Conservation (phyloP, 495 filamentous ascomycete genomes). For the Talaromyces trachyspermus region DNA sequence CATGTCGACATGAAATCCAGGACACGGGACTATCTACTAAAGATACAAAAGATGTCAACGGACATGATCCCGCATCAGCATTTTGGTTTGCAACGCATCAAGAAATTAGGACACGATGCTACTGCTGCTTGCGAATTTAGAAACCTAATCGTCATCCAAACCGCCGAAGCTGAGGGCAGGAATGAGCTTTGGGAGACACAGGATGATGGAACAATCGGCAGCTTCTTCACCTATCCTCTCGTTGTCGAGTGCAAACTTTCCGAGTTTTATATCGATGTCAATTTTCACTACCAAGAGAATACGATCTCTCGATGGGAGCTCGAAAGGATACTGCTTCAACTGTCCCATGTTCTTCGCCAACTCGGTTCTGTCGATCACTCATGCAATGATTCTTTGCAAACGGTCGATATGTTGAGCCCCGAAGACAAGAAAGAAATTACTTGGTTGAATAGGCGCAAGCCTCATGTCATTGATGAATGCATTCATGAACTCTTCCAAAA, state of each 20-base stretch:
- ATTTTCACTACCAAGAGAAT: slow-evolving; percentile 31
- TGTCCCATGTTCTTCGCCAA: slow-evolving; percentile 13
- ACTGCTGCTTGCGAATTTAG: slow-evolving; percentile 54
- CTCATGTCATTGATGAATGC: slow-evolving; percentile 2
- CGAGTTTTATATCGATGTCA: slow-evolving; percentile 21
- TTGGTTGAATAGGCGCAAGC: slow-evolving; percentile 13
- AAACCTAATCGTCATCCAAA: slow-evolving; percentile 52
- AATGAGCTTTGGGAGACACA: slow-evolving; percentile 34
- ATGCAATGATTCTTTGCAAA: neutral
- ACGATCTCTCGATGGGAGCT: slow-evolving; percentile 30
- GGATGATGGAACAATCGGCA: slow-evolving; percentile 35
- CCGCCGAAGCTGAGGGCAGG: slow-evolving; percentile 22
- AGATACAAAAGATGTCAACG: slow-evolving; percentile 33
- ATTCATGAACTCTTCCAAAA: slow-evolving; percentile 6
- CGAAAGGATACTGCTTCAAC: slow-evolving; percentile 9
- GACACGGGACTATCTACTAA: slow-evolving; percentile 31
- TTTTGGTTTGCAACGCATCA: slow-evolving; percentile 35
- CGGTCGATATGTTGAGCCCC: slow-evolving; percentile 12
- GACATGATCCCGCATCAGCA: slow-evolving; percentile 47
- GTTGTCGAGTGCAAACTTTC: slow-evolving; percentile 38
- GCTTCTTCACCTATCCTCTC: slow-evolving; percentile 45
- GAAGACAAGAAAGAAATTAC: slow-evolving; percentile 14
- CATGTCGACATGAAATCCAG: slow-evolving; percentile 29
- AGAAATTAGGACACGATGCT: slow-evolving; percentile 28
- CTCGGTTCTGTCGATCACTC: slow-evolving; percentile 6